phyloP scores from a whole-genome alignment of 345 rosid species.

The Eucalyptus shirleyi region DNA sequence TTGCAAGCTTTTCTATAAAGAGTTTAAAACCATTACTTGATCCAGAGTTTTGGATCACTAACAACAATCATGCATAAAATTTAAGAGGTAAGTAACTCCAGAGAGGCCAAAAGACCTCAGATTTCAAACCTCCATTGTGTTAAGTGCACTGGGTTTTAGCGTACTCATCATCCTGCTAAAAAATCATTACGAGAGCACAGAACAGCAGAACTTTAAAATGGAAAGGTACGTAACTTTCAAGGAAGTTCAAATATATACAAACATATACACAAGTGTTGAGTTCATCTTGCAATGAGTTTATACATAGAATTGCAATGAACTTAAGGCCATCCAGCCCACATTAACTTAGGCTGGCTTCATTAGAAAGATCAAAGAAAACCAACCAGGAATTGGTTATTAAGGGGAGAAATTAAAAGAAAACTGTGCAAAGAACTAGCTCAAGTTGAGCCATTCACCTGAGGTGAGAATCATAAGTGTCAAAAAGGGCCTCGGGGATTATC shows the following conservation, averaged over 20 bases:
- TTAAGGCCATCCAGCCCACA: background rate
- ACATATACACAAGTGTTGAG: conserved; percentile 13
- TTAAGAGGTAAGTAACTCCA: background rate
- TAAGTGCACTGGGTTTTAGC: background rate
- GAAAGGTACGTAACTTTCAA: background rate
- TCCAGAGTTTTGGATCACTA: background rate
- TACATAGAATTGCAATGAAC: background rate
- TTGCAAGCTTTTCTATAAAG: background rate
- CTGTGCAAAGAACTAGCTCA: background rate
- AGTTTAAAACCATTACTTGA: background rate
- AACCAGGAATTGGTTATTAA: background rate
- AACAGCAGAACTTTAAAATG: background rate
- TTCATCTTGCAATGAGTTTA: background rate
- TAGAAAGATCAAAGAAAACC: background rate
- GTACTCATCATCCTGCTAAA: background rate
- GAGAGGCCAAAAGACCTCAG: background rate
- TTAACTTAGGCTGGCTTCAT: conserved; percentile 7
- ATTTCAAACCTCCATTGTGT: background rate
- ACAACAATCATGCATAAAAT: background rate
- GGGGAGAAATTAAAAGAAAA: background rate
- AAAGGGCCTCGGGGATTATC: conserved; percentile 31
- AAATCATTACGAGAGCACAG: background rate
- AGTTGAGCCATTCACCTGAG: conserved; percentile 2
- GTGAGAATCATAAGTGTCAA: conserved; percentile 36
- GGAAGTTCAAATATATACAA: conserved; percentile 13